Conservation (phyloP, 2,329 filamentous ascomycete genomes). For the Drechslerella stenobrocha region DNA sequence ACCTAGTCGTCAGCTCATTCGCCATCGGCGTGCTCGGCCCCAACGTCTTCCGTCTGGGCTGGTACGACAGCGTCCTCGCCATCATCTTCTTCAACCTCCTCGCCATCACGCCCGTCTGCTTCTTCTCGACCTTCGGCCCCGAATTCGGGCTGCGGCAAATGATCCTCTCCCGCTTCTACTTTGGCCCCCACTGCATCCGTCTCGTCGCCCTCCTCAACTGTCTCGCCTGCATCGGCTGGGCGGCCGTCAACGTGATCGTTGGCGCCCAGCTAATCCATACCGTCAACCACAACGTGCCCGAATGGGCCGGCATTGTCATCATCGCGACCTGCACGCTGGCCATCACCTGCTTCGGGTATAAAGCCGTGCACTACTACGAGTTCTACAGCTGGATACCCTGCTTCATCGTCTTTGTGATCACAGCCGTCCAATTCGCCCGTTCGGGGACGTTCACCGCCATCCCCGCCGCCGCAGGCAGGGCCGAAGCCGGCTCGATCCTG, state of each 20-base stretch:
- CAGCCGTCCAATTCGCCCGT: conserved; percentile 67
- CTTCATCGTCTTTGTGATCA: conserved; percentile 71
- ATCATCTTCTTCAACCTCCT: conserved; percentile 76
- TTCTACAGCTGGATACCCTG: conserved; percentile 74
- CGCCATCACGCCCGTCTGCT: conserved; percentile 71
- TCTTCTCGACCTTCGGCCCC: conserved; percentile 76
- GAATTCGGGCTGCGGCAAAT: conserved; percentile 76
- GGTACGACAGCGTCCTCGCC: conserved; percentile 71
- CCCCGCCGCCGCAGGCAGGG: conserved; percentile 64
- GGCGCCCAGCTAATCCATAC: conserved; percentile 76
- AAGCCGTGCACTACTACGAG: conserved; percentile 76
- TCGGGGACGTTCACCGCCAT: conserved; percentile 67
- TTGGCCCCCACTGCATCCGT: conserved; percentile 72
- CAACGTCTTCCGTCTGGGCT: conserved; percentile 71
- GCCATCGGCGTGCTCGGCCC: conserved; percentile 72
- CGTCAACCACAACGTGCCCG: conserved; percentile 70
- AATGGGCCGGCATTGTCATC: conserved; percentile 73
- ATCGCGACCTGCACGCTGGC: conserved; percentile 70
- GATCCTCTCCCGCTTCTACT: conserved; percentile 77
- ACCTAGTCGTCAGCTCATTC: conserved; percentile 76
- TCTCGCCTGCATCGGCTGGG: conserved; percentile 73
- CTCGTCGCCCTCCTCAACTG: conserved; percentile 73
- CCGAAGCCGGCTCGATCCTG: conserved; percentile 66
- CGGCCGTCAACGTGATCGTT: conserved; percentile 75
- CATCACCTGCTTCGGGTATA: conserved; percentile 74